Conservation (phyloP, 2,329 filamentous ascomycete genomes). For the Calonectria hawksworthii region DNA sequence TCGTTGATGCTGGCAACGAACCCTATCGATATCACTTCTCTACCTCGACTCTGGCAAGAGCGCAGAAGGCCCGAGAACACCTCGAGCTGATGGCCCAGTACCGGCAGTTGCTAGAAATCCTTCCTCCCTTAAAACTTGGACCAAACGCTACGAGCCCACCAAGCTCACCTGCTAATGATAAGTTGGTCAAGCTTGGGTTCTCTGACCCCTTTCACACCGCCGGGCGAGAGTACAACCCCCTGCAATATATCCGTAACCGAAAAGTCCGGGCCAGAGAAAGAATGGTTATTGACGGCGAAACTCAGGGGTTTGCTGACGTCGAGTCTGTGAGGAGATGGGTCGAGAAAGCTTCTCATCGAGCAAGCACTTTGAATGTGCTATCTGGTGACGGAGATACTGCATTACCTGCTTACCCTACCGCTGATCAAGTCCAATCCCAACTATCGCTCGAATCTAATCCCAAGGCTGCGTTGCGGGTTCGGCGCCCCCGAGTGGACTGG, state of each 20-base stretch:
- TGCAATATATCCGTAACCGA: slow-evolving; percentile 93
- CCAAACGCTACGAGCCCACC: slow-evolving; percentile 58
- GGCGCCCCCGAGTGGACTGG: slow-evolving; percentile 88
- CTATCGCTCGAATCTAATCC: slow-evolving; percentile 59
- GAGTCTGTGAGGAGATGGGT: slow-evolving; percentile 83
- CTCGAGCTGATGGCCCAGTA: slow-evolving; percentile 91
- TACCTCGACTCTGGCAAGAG: slow-evolving; percentile 82
- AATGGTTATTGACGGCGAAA: slow-evolving; percentile 79
- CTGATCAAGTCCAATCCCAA: slow-evolving; percentile 60
- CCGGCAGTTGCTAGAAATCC: slow-evolving; percentile 80
- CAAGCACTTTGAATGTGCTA: slow-evolving; percentile 44
- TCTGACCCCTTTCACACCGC: slow-evolving; percentile 56
- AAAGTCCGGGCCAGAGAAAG: slow-evolving; percentile 86
- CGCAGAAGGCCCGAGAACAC: slow-evolving; percentile 86
- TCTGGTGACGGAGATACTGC: slow-evolving; percentile 40
- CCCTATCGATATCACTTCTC: slow-evolving; percentile 78
- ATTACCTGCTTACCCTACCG: slow-evolving; percentile 62
- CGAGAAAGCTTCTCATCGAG: slow-evolving; percentile 68
- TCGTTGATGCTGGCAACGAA: slow-evolving; percentile 58
- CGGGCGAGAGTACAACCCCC: slow-evolving; percentile 86
- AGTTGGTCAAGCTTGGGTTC: slow-evolving; percentile 45
- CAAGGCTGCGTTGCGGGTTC: slow-evolving; percentile 69
- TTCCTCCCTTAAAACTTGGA: slow-evolving; percentile 78
- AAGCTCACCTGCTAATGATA: slow-evolving; percentile 54
- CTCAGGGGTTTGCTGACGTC: slow-evolving; percentile 83